These are phyloP conservation scores for Colletotrichum limetticola DNA, from an alignment of 2,329 filamentous ascomycete genomes.

Conservation along the genomic window DNA sequence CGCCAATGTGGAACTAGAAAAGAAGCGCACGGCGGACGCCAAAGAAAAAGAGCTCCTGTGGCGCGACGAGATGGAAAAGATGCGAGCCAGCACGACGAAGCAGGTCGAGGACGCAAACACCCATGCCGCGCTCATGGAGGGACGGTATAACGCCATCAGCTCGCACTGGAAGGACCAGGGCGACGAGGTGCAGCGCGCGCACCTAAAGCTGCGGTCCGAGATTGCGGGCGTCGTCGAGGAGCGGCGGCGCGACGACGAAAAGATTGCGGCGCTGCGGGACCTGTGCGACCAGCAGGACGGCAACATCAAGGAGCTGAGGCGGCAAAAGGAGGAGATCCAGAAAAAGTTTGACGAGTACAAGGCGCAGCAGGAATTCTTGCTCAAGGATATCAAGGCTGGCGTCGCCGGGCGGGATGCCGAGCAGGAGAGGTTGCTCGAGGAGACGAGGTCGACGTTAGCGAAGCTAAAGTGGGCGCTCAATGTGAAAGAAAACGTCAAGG, in stretches of 20 bases:
- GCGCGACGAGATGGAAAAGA: slow-evolving; percentile 73
- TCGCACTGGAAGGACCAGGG: slow-evolving; percentile 76
- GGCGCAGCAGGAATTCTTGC: slow-evolving; percentile 68
- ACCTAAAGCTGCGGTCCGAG: slow-evolving; percentile 61
- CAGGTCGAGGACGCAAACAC: slow-evolving; percentile 74
- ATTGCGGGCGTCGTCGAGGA: slow-evolving; percentile 66
- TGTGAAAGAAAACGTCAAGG: slow-evolving; percentile 70
- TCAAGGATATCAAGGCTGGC: slow-evolving; percentile 68
- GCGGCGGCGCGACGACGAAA: slow-evolving; percentile 69
- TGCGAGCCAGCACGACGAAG: slow-evolving; percentile 66
- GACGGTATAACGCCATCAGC: slow-evolving; percentile 74
- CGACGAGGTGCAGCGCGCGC: slow-evolving; percentile 65
- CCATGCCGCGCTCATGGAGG: slow-evolving; percentile 75
- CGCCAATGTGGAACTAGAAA: slow-evolving; percentile 71
- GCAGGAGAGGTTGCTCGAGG: slow-evolving; percentile 67
- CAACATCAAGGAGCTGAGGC: slow-evolving; percentile 69
- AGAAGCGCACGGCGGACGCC: slow-evolving; percentile 68
- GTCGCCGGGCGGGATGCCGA: slow-evolving; percentile 69
- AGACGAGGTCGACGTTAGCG: slow-evolving; percentile 69
- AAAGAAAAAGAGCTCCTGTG: slow-evolving; percentile 69
- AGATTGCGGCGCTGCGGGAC: slow-evolving; percentile 72
- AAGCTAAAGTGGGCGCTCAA: slow-evolving; percentile 80
- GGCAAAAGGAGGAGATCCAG: slow-evolving; percentile 71
- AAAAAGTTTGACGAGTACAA: slow-evolving; percentile 73
- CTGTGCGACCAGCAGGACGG: slow-evolving; percentile 79